Base-by-base conservation (phyloP, 2,329 filamentous ascomycete species). In the Phaeoacremonium minimum region DNA sequence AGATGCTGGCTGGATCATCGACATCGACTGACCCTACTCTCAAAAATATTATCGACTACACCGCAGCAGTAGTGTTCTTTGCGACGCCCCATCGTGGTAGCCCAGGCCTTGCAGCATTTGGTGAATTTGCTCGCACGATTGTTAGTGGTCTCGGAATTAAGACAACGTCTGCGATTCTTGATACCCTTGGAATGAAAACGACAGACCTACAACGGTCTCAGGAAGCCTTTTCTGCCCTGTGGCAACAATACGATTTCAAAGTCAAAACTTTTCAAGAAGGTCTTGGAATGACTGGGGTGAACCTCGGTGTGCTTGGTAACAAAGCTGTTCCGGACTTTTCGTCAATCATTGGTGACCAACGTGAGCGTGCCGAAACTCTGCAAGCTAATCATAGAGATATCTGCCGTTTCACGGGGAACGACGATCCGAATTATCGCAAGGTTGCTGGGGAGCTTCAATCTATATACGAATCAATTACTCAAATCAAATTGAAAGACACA, bases 201-300 rank as follows among this genome's bases (percentile, higher is more conserved):
- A 30, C 37, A 5, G 42, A 45, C 15, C 20, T 45, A 4, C 34
- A 38, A 6, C 28, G 43, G 9, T 42, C 31, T 12, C 43, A 45
- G 15, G 40, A 45, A 3, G 14, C 20, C 3, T 45, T 43, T 15
- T 45, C 43, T 5, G 7, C 19, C 5, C 15, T 45, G 4, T 45
- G 42, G 42, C 18, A 28, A 5, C 36, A 32, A 11, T 18, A 45
- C 14, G 15, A 20, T 7, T 43, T 45, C 18, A n/a, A 30, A 9
- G 42, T 40, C 12, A 45, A 45, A 18, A 42, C 40, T 3, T 43
- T 45, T 11, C 40, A 41, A 19, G 43, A 45, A 16, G 32, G 40
- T 5, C 30, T 43, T 6, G 30, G 35, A 2, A 28, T 45, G 6
- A 44, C 15, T 15, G 7, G 11, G 14, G 18, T 26, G 22, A 26